These are phyloP conservation scores for Lyophyllum semitale DNA, from an alignment of 768 basidiomycete species.

Conservation along the genomic window DNA sequence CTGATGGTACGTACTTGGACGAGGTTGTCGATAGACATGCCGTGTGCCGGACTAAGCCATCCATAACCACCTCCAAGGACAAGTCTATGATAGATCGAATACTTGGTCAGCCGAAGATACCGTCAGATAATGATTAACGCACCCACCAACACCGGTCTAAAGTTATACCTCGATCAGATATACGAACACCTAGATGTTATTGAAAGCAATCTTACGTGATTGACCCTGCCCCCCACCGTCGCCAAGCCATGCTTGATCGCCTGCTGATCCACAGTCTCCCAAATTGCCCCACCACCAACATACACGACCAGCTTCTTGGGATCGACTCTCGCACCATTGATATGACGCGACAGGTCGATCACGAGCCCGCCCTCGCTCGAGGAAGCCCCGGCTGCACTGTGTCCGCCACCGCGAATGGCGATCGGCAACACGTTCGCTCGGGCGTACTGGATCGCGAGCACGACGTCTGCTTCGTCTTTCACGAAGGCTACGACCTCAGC, in stretches of 20 bases:
- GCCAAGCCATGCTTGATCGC: conserved; percentile 39
- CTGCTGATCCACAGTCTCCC: conserved; percentile 38
- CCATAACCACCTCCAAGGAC: conserved; percentile 58
- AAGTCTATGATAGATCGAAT: conserved; percentile 29
- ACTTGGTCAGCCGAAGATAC: background rate
- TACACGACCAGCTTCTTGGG: conserved; percentile 29
- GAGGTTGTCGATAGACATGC: conserved; percentile 51
- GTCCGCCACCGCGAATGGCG: conserved; percentile 39
- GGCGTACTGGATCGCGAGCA: conserved; percentile 16
- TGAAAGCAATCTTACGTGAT: conserved; percentile 42
- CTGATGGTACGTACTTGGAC: conserved; percentile 24
- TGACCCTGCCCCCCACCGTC: conserved; percentile 40
- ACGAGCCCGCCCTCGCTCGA: conserved; percentile 39
- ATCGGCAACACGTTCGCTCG: conserved; percentile 20
- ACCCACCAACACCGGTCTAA: conserved; percentile 58
- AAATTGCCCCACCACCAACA: conserved; percentile 41
- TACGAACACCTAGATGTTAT: too few relatives aligned
- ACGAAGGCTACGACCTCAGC: conserved; percentile 21
- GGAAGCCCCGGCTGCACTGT: conserved; percentile 34
- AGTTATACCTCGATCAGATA: background rate
- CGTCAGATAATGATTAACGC: conserved; percentile 4
- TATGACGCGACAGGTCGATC: conserved; percentile 33
- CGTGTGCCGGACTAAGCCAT: conserved; percentile 45
- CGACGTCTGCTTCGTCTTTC: conserved; percentile 15
- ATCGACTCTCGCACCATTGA: conserved; percentile 26